Conservation (phyloP, 805 yeast genomes). For the Nakazawaea holstii region DNA sequence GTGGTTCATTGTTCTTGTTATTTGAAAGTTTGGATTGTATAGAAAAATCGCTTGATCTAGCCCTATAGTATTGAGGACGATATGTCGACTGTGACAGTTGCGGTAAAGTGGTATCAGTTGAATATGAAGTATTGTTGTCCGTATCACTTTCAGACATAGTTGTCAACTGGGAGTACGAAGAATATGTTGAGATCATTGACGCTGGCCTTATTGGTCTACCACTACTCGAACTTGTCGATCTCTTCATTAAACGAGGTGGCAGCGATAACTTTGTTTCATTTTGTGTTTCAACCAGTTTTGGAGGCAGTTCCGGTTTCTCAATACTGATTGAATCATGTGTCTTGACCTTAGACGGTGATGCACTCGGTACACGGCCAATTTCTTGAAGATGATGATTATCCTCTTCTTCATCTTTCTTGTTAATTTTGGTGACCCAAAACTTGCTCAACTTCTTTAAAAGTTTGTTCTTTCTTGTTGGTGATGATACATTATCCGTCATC, state of each 20-base stretch:
- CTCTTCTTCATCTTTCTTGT: neutral
- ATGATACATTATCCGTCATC: neutral
- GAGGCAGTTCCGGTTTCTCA: too few species aligned
- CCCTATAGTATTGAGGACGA: slow-evolving; percentile 23
- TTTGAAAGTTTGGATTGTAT: slow-evolving; percentile 16
- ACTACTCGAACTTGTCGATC: slow-evolving; percentile 1
- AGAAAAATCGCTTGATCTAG: slow-evolving; percentile 27
- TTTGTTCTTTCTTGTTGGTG: neutral
- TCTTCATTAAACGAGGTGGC: neutral
- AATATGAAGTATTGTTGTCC: slow-evolving; percentile 29
- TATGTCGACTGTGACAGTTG: neutral
- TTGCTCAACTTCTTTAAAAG: slow-evolving; percentile 4
- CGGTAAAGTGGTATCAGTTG: slow-evolving; percentile 21
- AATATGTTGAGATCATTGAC: slow-evolving; percentile 47
- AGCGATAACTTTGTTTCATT: neutral
- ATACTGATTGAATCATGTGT: neutral
- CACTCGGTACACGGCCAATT: neutral
- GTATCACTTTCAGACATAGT: slow-evolving; percentile 44
- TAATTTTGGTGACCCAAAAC: slow-evolving; percentile 1
- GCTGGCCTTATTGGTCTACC: slow-evolving; percentile 31
- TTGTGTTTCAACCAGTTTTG: too few species aligned
- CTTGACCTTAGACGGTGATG: slow-evolving; percentile 17
- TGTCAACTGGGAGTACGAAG: slow-evolving; percentile 40
- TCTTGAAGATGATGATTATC: neutral
- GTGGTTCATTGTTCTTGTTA: slow-evolving; percentile 6